Evolutionary conservation across 768 basidiomycete species (phyloP), one percentile per base, ranked within the genome.

Genomic region (Boletellus emodensis): DNA sequence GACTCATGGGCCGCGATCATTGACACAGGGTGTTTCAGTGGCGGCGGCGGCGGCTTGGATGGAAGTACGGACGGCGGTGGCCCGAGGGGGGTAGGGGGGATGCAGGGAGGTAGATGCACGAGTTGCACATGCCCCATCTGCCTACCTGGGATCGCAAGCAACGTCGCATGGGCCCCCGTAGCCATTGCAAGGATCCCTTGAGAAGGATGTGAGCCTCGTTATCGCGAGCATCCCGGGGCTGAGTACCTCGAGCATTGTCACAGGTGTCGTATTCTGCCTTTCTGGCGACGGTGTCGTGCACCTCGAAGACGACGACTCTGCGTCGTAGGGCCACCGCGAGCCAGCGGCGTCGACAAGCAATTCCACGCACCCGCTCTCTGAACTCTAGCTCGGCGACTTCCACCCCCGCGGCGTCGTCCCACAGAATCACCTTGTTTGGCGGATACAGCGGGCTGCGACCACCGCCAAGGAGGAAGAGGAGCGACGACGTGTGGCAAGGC

Each of bases 341-440:
- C 89, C 88, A 90, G 14, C 87, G 88, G 30, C 90, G 77, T 53
- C 90, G 74, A 63, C 88, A 90, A 4, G 84, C 84, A 42, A 93
- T 67, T 0, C 90, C 90, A 50, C 87, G 76, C 1, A 92, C 90
- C 51, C 78, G 75, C 69, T 93, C 92, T 60, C 87, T 77, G 63
- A 95, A 94, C 70, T 94, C 91, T 52, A 94, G 77, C 66, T 94
- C 90, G 34, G 88, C 90, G 43, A 91, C 86, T 64, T 93, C 88
- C 53, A 73, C 72, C n/a, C 81, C 81, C 4, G 79, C 70, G 3
- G 77, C 78, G 69, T 91, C 91, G 67, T 94, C 87, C 90, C 90
- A 94, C 46, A 95, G 66, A 56, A 94, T 76, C 47, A 94, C 88
- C 72, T 95, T 94, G 71, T 94, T 94, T 26, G 87, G 88, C 26